phyloP scores from a whole-genome alignment of 768 basidiomycete genomes.

The Russula virescens region DNA sequence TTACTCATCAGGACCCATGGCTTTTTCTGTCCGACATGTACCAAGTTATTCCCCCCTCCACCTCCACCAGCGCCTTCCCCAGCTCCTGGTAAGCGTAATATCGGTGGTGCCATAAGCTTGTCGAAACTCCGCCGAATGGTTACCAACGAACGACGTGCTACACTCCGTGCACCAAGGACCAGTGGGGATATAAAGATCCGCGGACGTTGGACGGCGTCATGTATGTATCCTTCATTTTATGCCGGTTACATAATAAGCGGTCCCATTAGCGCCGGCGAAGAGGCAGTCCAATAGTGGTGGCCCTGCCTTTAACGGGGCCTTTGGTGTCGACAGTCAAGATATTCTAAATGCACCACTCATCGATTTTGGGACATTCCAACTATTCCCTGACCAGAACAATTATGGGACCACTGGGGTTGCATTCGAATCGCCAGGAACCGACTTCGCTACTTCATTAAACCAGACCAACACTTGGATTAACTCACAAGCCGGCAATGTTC shows the following conservation, averaged over 20 bases:
- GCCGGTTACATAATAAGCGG: not conserved
- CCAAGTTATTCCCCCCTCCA: slow-evolving; percentile 29
- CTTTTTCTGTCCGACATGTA: slow-evolving; percentile 33
- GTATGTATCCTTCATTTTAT: slow-evolving; percentile 11
- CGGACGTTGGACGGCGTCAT: slow-evolving; percentile 27
- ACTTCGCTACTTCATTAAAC: slow-evolving; percentile 27
- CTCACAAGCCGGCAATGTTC: slow-evolving; percentile 25
- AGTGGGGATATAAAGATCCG: slow-evolving; percentile 23
- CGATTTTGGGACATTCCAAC: slow-evolving; percentile 36
- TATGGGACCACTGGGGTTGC: slow-evolving; percentile 25
- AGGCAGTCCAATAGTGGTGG: slow-evolving; percentile 23
- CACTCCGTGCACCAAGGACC: not conserved
- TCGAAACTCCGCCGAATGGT: slow-evolving; percentile 22
- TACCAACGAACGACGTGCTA: slow-evolving; percentile 20
- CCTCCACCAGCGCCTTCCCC: slow-evolving; percentile 21
- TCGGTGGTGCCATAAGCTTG: slow-evolving; percentile 22
- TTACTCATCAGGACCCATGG: slow-evolving; percentile 26
- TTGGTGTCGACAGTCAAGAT: slow-evolving; percentile 36
- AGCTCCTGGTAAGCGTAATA: slow-evolving; percentile 20
- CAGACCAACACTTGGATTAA: slow-evolving; percentile 32
- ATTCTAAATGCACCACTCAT: slow-evolving; percentile 33
- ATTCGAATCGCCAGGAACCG: slow-evolving; percentile 1
- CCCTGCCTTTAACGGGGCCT: slow-evolving; percentile 33
- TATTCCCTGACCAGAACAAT: slow-evolving; percentile 35
- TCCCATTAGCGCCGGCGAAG: slow-evolving; percentile 13